Evolutionary conservation across 768 basidiomycete species (phyloP), one percentile per base, ranked within the genome.

Genomic region (Erythrobasidium yunnanense): DNA sequence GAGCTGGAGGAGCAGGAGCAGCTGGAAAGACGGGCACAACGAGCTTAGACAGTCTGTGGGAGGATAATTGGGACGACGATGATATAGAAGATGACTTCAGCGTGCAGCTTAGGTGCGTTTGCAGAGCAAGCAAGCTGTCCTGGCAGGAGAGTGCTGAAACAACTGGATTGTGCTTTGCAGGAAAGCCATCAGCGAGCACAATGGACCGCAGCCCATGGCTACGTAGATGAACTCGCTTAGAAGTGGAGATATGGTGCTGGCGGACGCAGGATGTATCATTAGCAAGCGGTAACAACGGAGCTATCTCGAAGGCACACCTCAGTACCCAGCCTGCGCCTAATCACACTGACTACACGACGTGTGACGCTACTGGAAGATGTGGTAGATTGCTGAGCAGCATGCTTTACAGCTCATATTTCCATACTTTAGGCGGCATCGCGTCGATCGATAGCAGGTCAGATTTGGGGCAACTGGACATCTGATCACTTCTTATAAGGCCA

Each of bases 11-110:
- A n/a, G n/a, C n/a, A n/a, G n/a, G n/a, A n/a, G n/a, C n/a, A n/a
- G n/a, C n/a, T n/a, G n/a, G n/a, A n/a, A 85, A 86, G 20, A 81
- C 84, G 1, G 82, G 84, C 2, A 85, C 87, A 1, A 87, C 86
- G 2, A 83, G 81, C 45, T 87, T 87, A 18, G 85, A 95, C 76
- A 88, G 90, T 73, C 79, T 99, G 11, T 99, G 95, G 95, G 95
- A 99, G 79, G 95, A 97, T 72, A 96, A 96, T 75, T 99, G 95
- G 95, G 95, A 99, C 73, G 95, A 99, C 72, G 95, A 99, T 78
- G 93, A 97, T 77, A 85, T 95, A 68, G 93, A 93, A 75, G 92
- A 96, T 72, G 90, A 95, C 70, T 99, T 99, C 75, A 91, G 89
- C 72, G 85, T 88, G 56, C 90, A 95, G 77, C 79, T 99, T 71